Percentiles rank a stretch among this genome's conserved stretches.
Conservation (phyloP, 2,329 filamentous ascomycete species). For the Nannizziopsis arthrosporioides region DNA sequence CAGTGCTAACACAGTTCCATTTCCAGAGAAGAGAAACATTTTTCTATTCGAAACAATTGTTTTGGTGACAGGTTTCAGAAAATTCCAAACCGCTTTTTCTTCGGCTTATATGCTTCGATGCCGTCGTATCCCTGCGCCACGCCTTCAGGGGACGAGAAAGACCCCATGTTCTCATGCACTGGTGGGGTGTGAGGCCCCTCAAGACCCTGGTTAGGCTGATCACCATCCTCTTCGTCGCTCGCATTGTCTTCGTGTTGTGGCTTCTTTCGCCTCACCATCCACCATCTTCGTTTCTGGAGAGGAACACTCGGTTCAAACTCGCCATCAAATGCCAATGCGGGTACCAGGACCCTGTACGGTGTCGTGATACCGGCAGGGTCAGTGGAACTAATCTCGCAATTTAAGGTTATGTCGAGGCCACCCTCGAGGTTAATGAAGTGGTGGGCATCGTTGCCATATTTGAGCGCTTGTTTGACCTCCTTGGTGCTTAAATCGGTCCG, state of each 20-base stretch:
- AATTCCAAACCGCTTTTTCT: slow-evolving; percentile 19
- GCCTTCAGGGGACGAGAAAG: slow-evolving; percentile 7
- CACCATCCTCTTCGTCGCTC: slow-evolving; percentile 8
- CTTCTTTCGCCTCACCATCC: slow-evolving; percentile 22
- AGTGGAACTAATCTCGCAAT: slow-evolving; percentile 74
- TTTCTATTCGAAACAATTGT: not conserved
- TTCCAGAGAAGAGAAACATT: not conserved
- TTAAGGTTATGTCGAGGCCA: slow-evolving; percentile 75
- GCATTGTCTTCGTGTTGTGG: slow-evolving; percentile 3
- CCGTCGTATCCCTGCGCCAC: slow-evolving; percentile 21
- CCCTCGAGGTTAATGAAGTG: slow-evolving; percentile 62
- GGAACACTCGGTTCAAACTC: slow-evolving; percentile 28
- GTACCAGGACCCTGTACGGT: slow-evolving; percentile 77
- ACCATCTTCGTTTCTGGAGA: slow-evolving; percentile 30
- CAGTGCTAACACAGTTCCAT: not conserved
- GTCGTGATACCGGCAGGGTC: slow-evolving; percentile 81
- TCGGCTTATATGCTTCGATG: slow-evolving; percentile 24
- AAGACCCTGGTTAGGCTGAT: slow-evolving; percentile 6
- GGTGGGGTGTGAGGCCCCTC: slow-evolving; percentile 5
- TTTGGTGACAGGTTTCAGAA: slow-evolving; percentile 10
- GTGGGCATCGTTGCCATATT: slow-evolving; percentile 41
- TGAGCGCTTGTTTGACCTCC: slow-evolving; percentile 47
- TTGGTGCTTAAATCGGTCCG: slow-evolving; percentile 58
- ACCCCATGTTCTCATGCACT: slow-evolving; percentile 5
- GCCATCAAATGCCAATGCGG: slow-evolving; percentile 51